Base-by-base conservation (phyloP, 1,284 basidiomycete genomes). In the Cutaneotrichosporon cutaneum region DNA sequence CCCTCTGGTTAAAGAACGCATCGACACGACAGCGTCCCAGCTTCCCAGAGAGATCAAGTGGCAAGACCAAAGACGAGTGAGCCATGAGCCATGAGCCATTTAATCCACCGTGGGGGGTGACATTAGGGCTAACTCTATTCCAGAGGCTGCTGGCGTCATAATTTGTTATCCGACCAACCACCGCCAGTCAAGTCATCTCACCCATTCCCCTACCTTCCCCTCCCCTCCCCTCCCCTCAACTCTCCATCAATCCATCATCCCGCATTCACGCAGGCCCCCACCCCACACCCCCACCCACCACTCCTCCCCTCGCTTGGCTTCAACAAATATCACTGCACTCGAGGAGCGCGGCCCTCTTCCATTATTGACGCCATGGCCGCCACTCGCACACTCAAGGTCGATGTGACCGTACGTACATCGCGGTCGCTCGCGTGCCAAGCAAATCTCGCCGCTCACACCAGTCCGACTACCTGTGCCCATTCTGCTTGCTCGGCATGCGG, bases 401-500 rank as follows among this genome's bases (percentile, higher is more conserved):
- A 72, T 47, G 65, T 74, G 42, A 74, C 72, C 10, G 72, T 72
- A 56, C 59, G 70, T 67, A 2, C 4, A 42, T 16, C 11, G 5
- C 5, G 3, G 22, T 8, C 24, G 14, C 32, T 54, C 32, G 11
- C 27, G 39, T 36, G 42, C 48, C 30, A 9, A 51, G 18, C 36
- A 14, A 18, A 42, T n/a, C 24, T 32, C 4, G 27, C 18, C 42
- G 36, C 58, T 64, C 36, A 58, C 64, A 30, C 30, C 61, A 76
- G 74, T 73, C 72, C 36, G 74, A 76, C 62, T 60, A 69, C 33
- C 66, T 71, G 58, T 76, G 77, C 64, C 74, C 75, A 1, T 76
- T 76, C 70, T 77, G 75, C 62, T 66, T 73, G 13, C 66, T 77
- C 11, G 76, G 74, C 42, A 69, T 76, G 60, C 67, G 69, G 61